These are phyloP conservation scores for Quercus suber DNA, from an alignment of 306 rosid species.

Conservation along the genomic window DNA sequence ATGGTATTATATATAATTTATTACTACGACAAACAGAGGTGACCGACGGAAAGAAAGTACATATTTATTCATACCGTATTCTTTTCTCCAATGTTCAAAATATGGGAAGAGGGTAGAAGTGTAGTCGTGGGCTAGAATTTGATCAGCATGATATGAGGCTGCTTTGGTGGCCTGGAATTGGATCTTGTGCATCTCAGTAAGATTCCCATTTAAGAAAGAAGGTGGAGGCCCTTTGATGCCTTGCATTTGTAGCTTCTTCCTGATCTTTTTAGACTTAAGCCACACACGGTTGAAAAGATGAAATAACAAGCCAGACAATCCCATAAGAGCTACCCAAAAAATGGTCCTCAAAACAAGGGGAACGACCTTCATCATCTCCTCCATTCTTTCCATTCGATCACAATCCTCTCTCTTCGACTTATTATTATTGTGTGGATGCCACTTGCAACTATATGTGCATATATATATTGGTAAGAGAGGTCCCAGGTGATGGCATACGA, in stretches of 20 bases:
- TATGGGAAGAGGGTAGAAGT: slow-evolving; percentile 83
- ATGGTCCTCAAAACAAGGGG: slow-evolving; percentile 20
- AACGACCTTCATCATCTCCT: slow-evolving; percentile 25
- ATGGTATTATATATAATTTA: not conserved
- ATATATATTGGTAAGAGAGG: not conserved
- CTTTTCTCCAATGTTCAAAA: slow-evolving; percentile 77
- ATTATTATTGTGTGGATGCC: not conserved
- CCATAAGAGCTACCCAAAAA: slow-evolving; percentile 27
- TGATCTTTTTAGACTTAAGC: slow-evolving; percentile 46
- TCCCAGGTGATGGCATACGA: too few species aligned
- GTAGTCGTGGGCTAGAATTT: slow-evolving; percentile 66
- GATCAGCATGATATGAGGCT: slow-evolving; percentile 20
- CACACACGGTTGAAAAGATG: slow-evolving; percentile 40
- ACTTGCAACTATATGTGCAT: not conserved
- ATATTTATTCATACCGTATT: slow-evolving; percentile 54
- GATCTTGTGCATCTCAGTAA: slow-evolving; percentile 73
- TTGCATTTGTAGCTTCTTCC: slow-evolving; percentile 59
- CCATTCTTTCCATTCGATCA: not conserved
- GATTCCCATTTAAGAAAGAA: slow-evolving; percentile 61
- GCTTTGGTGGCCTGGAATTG: slow-evolving; percentile 36
- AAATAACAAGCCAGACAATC: slow-evolving; percentile 31
- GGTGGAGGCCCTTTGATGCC: slow-evolving; percentile 79
- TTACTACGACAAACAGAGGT: not conserved
- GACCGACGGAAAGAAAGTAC: not conserved
- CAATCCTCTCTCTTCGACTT: not conserved